Conservation (phyloP, 73 alveolate species). For the Paramecium biaurelia region DNA sequence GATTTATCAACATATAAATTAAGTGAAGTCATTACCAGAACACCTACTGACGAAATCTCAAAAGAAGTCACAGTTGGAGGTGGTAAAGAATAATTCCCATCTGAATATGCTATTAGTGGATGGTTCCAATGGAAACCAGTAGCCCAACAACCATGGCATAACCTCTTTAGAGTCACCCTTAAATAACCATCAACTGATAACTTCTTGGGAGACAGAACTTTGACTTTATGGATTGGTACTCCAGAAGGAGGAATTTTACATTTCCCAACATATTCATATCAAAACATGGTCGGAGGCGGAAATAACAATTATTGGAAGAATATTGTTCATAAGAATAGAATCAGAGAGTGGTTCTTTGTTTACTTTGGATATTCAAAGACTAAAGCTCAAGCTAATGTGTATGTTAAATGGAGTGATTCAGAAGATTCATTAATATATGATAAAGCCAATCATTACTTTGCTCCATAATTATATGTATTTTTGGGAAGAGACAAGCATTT, state of each 20-base stretch:
- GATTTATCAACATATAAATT: not conserved
- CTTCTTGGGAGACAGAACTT: slow-evolving; percentile 32
- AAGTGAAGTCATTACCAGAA: not conserved
- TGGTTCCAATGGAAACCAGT: slow-evolving; percentile 55
- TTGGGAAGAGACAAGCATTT: slow-evolving; percentile 39
- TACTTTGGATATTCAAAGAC: slow-evolving; percentile 7
- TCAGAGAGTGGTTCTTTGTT: slow-evolving; percentile 34
- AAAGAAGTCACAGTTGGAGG: slow-evolving; percentile 22
- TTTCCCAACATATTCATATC: slow-evolving; percentile 51
- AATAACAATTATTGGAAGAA: slow-evolving; percentile 31
- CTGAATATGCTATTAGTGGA: slow-evolving; percentile 45
- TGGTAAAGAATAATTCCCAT: slow-evolving; percentile 34
- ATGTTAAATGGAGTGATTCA: slow-evolving; percentile 23
- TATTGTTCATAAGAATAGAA: slow-evolving; percentile 23
- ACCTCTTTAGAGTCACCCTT: slow-evolving; percentile 54
- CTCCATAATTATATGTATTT: slow-evolving; percentile 15
- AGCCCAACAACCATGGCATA: slow-evolving; percentile 52
- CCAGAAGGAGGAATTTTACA: slow-evolving; percentile 49
- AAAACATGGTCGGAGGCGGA: slow-evolving; percentile 54
- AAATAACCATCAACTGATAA: slow-evolving; percentile 49
- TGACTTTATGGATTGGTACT: slow-evolving; percentile 32
- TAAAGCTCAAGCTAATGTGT: not conserved
- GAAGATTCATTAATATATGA: slow-evolving; percentile 24
- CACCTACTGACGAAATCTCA: not conserved
- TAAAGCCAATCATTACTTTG: slow-evolving; percentile 17